Evolutionary conservation across 108 stramenopile species (phyloP).

Genomic region (Aureococcus anophagefferens): DNA sequence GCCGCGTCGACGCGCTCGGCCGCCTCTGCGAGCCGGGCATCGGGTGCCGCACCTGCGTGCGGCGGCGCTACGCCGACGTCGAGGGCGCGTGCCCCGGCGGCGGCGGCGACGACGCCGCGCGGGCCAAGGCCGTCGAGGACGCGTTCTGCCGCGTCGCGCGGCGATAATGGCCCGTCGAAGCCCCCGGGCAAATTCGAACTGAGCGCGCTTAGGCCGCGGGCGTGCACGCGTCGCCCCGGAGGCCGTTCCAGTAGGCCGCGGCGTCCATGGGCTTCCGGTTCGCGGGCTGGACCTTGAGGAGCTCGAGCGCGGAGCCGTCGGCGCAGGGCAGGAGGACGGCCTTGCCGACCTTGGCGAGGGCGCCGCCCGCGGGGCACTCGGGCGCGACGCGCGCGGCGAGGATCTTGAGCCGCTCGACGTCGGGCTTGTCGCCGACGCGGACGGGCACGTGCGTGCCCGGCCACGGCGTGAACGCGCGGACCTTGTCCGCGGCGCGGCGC

Average conservation of each 20-base stretch:
- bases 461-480: slow-evolving; percentile 86
- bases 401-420: slow-evolving; percentile 50
- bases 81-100: too few relatives aligned
- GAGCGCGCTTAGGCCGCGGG: too few relatives aligned
- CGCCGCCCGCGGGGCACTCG: not conserved
- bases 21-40: too few relatives aligned
- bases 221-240: too few relatives aligned
- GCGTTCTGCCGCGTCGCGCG: too few relatives aligned
- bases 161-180: too few relatives aligned
- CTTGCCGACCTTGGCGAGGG: not conserved
- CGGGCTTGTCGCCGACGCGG: slow-evolving; percentile 52
- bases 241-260: slow-evolving; percentile 85
- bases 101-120: too few relatives aligned
- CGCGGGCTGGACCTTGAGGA: slow-evolving; percentile 73
- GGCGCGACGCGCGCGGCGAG: slow-evolving; percentile 51
- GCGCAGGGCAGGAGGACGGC: slow-evolving; percentile 44
- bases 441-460: slow-evolving; percentile 74
- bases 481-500: slow-evolving; percentile 64
- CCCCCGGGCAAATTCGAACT: too few relatives aligned
- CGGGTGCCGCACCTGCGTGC: too few relatives aligned
- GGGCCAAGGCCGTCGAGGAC: too few relatives aligned
- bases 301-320: slow-evolving; percentile 81
- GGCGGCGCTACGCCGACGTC: too few relatives aligned
- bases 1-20: too few relatives aligned
- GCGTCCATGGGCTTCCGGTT: slow-evolving; percentile 81